Base-by-base conservation (phyloP, 805 yeast species). In the Myxozyma vanderwaltii region DNA sequence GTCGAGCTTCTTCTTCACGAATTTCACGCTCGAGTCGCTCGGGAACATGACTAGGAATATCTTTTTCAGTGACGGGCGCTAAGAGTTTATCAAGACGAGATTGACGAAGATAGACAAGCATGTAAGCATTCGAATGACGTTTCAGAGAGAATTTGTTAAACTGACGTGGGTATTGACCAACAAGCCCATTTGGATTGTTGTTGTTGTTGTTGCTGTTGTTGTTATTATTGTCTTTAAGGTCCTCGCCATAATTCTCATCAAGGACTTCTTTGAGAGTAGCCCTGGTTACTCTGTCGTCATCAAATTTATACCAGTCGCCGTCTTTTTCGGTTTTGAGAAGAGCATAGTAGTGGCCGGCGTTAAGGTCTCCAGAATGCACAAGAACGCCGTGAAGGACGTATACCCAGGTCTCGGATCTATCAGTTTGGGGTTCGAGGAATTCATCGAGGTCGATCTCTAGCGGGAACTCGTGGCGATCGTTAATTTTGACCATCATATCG, bases 281-380 rank as follows among this genome's bases (percentile, higher is more conserved):
- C 67, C 84, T 82, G 81, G 96, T 88, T 31, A 94, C 99, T 61
- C 86, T 82, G 69, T 94, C 99, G 73, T 94, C 99, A 72, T 94
- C 99, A 76, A 92, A 94, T 69, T 92, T 80, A 71, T 82, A 86
- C 99, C 99, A 94, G 41, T 81, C 75, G 53, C 83, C 86, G 21
- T 81, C 77, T 1, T 80, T 76, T 26, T 80, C 80, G 1, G 98
- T 98, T 72, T 86, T 91, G 53, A 94, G 85, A 84, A 94, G 81
- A 0, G 99, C 94, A 70, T 94, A 94, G 73, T 94, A 94, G 71
- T 94, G 99, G 21, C 99, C 99, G 46, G 91, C 88, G 10, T 96
- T 88, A 51, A 94, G 86, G 69, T 92, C 96, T 60, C 99, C 99
- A 43, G 91, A 86, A 72, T 94, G 99, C 12, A 94, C 97, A 58